Evolutionary conservation across 352 stramenopile species (phyloP), one percentile per base, ranked within the genome.

Genomic region (Pilasporangium apinafurcum): DNA sequence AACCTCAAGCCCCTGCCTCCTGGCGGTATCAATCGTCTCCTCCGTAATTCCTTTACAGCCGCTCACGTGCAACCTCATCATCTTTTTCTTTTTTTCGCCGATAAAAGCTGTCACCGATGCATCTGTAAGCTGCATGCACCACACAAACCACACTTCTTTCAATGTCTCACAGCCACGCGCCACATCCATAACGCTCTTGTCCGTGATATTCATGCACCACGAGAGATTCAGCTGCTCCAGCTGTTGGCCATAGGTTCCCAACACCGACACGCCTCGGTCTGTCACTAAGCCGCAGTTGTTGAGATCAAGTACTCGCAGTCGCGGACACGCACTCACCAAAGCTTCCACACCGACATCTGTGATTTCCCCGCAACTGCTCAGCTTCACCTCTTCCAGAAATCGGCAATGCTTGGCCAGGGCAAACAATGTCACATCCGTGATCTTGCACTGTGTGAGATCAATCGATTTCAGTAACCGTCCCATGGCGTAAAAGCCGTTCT

Each of bases 151-250:
- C 51, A 89, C 45, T 32, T 89, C 74, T 14, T 68, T 48, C 22
- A 92, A 59, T 20, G 68, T 49, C n/a, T 63, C 51, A 36, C 78
- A 94, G 20, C 64, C 68, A n/a, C 57, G 58, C 22, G 75, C 75
- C 21, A 94, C 34, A 45, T 83, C 70, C 45, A 76, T 60, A 25
- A 91, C 62, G 37, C 80, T 77, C 48, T 88, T 85, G 65, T 94
- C 83, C 8, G 83, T 94, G 46, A 94, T 86, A 60, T 92, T 91
- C 63, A 92, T 83, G 58, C 81, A 92, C 83, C 83, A 94, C 37
- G 80, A 89, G 24, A 94, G 39, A 45, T 92, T 86, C 27, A 94
- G 50, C 18, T 46, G 54, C 44, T 85, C 65, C 32, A 94, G 62
- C 10, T 66, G 68, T 32, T 76, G 65, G 20, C 62, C 71, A 32